Evolutionary conservation across 2,329 filamentous ascomycete genomes (phyloP), one percentile per base, ranked within the genome.

Genomic region (Colletotrichum tofieldiae): DNA sequence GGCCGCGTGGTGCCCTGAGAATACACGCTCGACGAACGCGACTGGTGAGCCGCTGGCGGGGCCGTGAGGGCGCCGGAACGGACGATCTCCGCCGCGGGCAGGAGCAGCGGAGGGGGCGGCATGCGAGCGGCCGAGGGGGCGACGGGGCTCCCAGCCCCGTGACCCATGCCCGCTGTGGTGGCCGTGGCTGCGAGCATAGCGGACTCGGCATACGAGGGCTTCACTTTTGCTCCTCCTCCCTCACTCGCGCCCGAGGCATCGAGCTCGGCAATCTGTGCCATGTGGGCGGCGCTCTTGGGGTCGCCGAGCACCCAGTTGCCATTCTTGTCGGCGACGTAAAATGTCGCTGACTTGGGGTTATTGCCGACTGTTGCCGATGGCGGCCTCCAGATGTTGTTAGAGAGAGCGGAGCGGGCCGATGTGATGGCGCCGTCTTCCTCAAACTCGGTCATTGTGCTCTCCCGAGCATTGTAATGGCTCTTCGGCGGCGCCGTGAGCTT

Each of bases 241-340:
- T 75, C 32, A 68, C 70, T 37, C 64, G 43, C 16, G 65, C 72
- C 58, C 58, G 77, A 73, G 1, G 65, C 75, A 14, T 76, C 75
- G 47, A 78, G 75, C 73, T 79, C 78, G 26, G 76, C 78, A 55
- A 78, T 70, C 60, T 77, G 73, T 45, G 75, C 75, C 23, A 76
- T 75, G 23, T 70, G 72, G 11, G 45, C 58, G 5, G 65, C 74
- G 45, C 78, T 78, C 54, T 79, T 79, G 6, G 81, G 74, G 71
- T 84, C 84, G 45, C 83, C 82, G 9, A 88, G 80, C 20, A 87
- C 82, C 88, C 88, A 89, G 76, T 89, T 89, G 1, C 87, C 86
- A 74, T 82, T 82, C 76, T 83, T 85, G 76, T 90, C 87, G 43
- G 87, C 84, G 58, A 88, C 82, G 74, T 88, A 89, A 55, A 84